Evolutionary conservation across 768 basidiomycete genomes (phyloP).

Genomic region (Hypsizygus marmoreus): DNA sequence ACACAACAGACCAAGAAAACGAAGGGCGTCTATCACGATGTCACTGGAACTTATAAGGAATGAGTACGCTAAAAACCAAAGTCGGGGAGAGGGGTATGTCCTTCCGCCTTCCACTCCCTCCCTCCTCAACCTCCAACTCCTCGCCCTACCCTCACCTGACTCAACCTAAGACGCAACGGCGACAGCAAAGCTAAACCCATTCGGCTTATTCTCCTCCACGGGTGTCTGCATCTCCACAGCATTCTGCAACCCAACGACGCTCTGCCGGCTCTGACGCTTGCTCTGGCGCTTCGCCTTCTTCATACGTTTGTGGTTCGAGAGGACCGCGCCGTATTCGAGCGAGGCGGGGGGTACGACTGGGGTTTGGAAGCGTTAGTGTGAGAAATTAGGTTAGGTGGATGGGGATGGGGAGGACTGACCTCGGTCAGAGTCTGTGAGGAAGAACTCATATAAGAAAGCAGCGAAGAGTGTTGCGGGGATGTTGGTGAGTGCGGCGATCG

Average conservation of each 20-base stretch:
- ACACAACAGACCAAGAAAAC: too few species aligned
- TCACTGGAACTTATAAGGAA: too few species aligned
- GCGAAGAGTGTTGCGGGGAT: constrained; percentile 64
- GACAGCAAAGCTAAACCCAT: constrained; percentile 4
- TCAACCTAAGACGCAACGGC: too few species aligned
- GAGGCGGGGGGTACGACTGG: constrained; percentile 16
- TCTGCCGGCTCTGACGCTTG: constrained; percentile 14
- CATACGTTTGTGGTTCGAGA: constrained; percentile 12
- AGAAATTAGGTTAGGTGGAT: neutral
- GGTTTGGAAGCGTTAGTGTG: too few species aligned
- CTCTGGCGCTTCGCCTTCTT: constrained; percentile 4
- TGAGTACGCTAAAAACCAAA: too few species aligned
- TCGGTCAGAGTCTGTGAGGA: constrained; percentile 61
- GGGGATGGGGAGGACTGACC: constrained; percentile 36
- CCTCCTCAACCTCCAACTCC: too few species aligned
- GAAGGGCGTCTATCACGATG: too few species aligned
- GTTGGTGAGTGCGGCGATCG: constrained; percentile 63
- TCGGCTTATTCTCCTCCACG: constrained; percentile 5
- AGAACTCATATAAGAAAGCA: constrained; percentile 52
- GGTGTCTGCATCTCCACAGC: constrained; percentile 5
- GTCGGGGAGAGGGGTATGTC: too few species aligned
- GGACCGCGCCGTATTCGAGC: constrained; percentile 12
- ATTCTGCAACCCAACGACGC: constrained; percentile 10
- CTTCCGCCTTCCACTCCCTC: too few species aligned
- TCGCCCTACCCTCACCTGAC: too few species aligned